A percentile compares a stretch with the other conserved stretches of the same genome.
These are phyloP conservation scores for Neurospora discreta DNA, from an alignment of 495 filamentous ascomycete genomes.

Conservation along the genomic window DNA sequence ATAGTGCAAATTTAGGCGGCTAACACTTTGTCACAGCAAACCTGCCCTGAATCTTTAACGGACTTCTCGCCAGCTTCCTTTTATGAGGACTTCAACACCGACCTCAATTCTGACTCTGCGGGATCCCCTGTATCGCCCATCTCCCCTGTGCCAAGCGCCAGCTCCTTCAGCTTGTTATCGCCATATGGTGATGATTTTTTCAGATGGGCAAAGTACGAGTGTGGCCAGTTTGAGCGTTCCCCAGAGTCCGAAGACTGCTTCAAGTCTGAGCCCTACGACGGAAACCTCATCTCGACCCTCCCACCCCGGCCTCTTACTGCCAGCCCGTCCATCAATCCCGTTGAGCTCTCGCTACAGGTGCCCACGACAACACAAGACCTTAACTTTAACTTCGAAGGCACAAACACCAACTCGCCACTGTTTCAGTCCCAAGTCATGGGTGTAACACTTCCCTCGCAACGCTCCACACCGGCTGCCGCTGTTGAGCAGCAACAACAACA, in stretches of 20 bases:
- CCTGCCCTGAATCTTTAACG: neutral
- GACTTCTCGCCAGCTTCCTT: constrained; percentile 15
- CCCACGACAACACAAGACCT: neutral
- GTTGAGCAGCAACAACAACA: neutral
- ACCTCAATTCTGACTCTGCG: constrained; percentile 22
- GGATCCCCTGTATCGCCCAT: constrained; percentile 14
- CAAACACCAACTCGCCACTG: constrained; percentile 1
- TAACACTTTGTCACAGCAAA: constrained; percentile 10
- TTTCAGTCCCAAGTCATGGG: constrained; percentile 10
- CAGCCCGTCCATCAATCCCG: constrained; percentile 23
- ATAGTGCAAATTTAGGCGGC: neutral
- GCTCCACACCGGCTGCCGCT: neutral
- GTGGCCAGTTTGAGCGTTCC: constrained; percentile 6
- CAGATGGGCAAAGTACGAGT: constrained; percentile 2
- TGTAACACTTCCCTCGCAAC: neutral
- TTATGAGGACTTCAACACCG: constrained; percentile 15
- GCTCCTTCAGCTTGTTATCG: constrained; percentile 12
- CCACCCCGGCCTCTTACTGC: constrained; percentile 1
- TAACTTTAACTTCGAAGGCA: neutral
- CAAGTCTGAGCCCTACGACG: constrained; percentile 12
- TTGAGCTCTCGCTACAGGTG: constrained; percentile 12
- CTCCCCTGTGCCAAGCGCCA: constrained; percentile 17
- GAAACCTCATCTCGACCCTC: constrained; percentile 1
- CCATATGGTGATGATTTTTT: constrained; percentile 9
- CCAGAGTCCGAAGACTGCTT: constrained; percentile 10